A percentile compares a stretch with the other conserved stretches of the same genome.
Evolutionary conservation across 371 early-diverging fungal genomes (phyloP).

Genomic region (Mucor mucedo): DNA sequence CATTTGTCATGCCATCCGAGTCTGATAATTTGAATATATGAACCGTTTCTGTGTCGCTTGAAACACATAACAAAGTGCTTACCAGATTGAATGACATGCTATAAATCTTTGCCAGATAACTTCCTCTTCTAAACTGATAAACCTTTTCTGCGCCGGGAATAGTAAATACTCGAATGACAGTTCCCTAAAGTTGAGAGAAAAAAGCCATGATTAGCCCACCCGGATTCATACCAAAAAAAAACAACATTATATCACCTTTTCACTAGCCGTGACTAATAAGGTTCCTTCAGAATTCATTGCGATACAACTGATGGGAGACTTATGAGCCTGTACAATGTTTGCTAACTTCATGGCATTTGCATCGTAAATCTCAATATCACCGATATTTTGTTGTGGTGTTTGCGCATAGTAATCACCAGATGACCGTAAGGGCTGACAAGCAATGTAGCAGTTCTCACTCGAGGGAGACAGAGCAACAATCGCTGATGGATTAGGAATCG

Average conservation of each 20-base stretch:
- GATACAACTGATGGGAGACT: conserved; percentile 82
- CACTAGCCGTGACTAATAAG: conserved; percentile 92
- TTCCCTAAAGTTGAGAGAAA: conserved; percentile 64
- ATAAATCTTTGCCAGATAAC: conserved; percentile 87
- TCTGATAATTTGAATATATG: conserved; percentile 84
- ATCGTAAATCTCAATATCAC: conserved; percentile 91
- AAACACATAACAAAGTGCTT: conserved; percentile 81
- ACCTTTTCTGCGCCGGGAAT: conserved; percentile 85
- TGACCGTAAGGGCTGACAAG: conserved; percentile 80
- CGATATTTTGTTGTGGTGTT: conserved; percentile 59
- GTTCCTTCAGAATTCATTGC: conserved; percentile 91
- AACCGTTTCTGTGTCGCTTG: conserved; percentile 93
- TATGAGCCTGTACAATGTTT: conserved; percentile 94
- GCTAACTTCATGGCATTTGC: conserved; percentile 83
- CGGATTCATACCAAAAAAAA: not conserved
- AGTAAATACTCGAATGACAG: conserved; percentile 93
- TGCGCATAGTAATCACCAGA: conserved; percentile 36
- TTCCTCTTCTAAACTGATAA: conserved; percentile 92
- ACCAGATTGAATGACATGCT: conserved; percentile 88
- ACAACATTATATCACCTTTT: conserved; percentile 68
- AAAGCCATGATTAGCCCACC: too few relatives aligned
- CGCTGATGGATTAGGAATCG: conserved; percentile 87
- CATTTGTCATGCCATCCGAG: not conserved
- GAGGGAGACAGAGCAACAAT: conserved; percentile 92
- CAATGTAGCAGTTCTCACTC: conserved; percentile 91